Evolutionary conservation across 495 filamentous ascomycete species (phyloP).

Genomic region (Geoglossum glabrum): DNA sequence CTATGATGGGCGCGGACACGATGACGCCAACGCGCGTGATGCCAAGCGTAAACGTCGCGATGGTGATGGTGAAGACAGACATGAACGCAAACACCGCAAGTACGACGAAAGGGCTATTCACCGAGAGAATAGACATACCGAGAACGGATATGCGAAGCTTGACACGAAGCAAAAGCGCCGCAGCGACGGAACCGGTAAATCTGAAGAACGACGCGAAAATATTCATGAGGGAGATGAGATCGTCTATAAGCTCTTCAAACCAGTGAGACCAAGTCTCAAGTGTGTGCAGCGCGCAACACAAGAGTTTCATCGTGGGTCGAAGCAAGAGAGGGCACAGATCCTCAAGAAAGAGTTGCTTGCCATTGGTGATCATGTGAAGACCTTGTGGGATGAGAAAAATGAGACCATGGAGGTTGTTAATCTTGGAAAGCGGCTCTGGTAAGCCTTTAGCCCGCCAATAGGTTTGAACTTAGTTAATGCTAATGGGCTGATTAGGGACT

Average conservation of each 20-base stretch:
- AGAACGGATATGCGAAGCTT: constrained; percentile 2
- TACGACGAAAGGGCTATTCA: constrained; percentile 13
- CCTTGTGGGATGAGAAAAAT: constrained; percentile 12
- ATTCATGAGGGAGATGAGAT: constrained; percentile 23
- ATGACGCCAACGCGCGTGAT: constrained; percentile 10
- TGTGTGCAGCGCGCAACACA: constrained; percentile 40
- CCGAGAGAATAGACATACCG: neutral
- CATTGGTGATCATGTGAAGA: constrained; percentile 21
- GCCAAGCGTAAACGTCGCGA: constrained; percentile 18
- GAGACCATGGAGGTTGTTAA: constrained; percentile 5
- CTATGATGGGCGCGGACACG: neutral
- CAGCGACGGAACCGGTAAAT: constrained; percentile 2
- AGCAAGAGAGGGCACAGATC: constrained; percentile 34
- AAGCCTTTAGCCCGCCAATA: constrained; percentile 9
- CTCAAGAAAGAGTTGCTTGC: constrained; percentile 27
- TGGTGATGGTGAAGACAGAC: constrained; percentile 11
- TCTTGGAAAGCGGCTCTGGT: constrained; percentile 17
- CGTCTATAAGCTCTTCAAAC: constrained; percentile 36
- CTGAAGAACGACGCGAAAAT: neutral
- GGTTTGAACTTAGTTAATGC: neutral
- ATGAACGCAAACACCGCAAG: constrained; percentile 14
- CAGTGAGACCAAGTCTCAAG: constrained; percentile 36
- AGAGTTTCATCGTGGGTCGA: constrained; percentile 25
- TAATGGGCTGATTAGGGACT: constrained; percentile 15
- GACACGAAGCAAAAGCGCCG: constrained; percentile 8